Evolutionary conservation across 2,329 filamentous ascomycete species (phyloP).

Genomic region (Arthroderma uncinatum): DNA sequence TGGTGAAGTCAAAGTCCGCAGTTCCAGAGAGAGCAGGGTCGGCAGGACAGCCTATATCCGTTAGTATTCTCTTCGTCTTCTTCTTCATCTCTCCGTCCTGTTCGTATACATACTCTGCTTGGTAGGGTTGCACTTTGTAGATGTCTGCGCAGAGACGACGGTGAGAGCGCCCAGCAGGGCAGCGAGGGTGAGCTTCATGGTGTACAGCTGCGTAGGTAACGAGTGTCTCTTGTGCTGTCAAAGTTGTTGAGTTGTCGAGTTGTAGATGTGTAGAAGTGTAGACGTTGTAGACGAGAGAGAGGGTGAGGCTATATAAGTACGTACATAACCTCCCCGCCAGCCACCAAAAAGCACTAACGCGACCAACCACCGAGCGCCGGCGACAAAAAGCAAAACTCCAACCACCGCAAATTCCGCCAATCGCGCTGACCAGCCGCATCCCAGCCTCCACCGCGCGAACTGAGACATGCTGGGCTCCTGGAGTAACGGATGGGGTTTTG

Average conservation of each 20-base stretch:
- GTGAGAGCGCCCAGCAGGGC: slow-evolving; percentile 22
- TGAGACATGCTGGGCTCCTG: neutral
- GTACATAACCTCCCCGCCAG: neutral
- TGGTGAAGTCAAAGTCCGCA: slow-evolving; percentile 73
- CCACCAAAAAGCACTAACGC: neutral
- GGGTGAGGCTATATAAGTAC: neutral
- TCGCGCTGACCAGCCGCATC: neutral
- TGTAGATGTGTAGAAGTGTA: neutral
- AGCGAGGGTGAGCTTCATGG: slow-evolving; percentile 26
- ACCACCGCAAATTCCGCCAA: too few species aligned
- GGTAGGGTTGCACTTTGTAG: slow-evolving; percentile 34
- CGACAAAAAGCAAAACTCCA: neutral
- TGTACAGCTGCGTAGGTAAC: slow-evolving; percentile 6
- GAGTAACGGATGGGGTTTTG: neutral
- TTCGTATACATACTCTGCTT: slow-evolving; percentile 24
- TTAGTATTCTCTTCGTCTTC: neutral
- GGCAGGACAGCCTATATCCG: slow-evolving; percentile 50
- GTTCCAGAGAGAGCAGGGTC: slow-evolving; percentile 72
- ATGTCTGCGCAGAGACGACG: slow-evolving; percentile 32
- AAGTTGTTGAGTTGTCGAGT: too few species aligned
- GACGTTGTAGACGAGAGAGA: neutral
- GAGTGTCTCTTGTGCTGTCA: too few species aligned
- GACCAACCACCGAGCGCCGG: neutral
- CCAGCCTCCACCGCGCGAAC: neutral
- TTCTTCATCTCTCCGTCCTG: neutral